Conservation (phyloP, 306 rosid genomes). For the Amphicarpaea edgeworthii region DNA sequence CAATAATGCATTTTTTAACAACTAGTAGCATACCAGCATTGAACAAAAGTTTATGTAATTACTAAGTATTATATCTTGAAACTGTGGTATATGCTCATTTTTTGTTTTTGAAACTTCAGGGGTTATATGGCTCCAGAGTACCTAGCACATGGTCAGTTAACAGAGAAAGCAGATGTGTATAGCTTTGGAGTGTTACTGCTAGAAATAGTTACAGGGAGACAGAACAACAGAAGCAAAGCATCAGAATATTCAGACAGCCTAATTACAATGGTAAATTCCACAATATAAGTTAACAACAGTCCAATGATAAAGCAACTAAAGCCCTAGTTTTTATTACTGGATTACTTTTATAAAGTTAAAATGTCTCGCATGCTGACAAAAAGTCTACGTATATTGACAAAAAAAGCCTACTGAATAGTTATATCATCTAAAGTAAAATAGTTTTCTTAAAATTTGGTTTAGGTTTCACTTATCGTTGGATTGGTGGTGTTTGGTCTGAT, state of each 20-base stretch:
- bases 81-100: background rate
- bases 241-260: constrained; percentile 70
- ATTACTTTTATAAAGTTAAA: too few species aligned
- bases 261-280: constrained; percentile 55
- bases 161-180: constrained; percentile 81
- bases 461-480: too few species aligned
- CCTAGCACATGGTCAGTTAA: constrained; percentile 82
- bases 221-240: constrained; percentile 70
- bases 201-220: constrained; percentile 67
- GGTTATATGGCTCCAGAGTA: constrained; percentile 93
- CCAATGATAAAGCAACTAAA: too few species aligned
- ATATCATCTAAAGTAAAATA: too few species aligned
- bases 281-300: background rate
- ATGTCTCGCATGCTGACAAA: too few species aligned
- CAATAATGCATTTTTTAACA: constrained; percentile 6
- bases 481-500: constrained; percentile 2
- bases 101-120: constrained; percentile 44
- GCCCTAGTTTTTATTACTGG: too few species aligned
- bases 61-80: background rate
- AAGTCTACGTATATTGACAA: too few species aligned
- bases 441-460: too few species aligned
- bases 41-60: background rate
- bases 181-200: constrained; percentile 75
- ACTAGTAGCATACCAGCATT: background rate
- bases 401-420: too few species aligned